Base-by-base conservation (phyloP, 352 stramenopile genomes). In the Plasmopara viticola region DNA sequence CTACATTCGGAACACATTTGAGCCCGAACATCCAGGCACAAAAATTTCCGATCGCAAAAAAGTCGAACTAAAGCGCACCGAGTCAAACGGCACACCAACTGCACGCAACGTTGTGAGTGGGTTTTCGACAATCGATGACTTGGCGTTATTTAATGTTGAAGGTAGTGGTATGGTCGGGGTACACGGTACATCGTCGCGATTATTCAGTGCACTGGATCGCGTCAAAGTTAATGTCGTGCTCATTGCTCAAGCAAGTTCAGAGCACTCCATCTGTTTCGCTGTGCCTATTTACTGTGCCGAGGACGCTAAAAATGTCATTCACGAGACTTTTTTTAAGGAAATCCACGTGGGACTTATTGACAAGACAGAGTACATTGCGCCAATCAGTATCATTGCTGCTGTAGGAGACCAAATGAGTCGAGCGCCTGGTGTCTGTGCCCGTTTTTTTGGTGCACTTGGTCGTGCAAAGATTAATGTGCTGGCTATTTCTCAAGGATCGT, bases 1-100 rank as follows among this genome's bases (percentile, higher is more conserved):
- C 54, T 98, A 87, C 64, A 98, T 99, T 62, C 84, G 88, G 9
- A 99, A 99, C 62, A 98, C 94, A 10, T 98, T 98, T 64, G 95
- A 98, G 51, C 75, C 88, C 2, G 49, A 60, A 18, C 80, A 91
- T 42, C 75, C 78, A 5, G 83, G 83, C 53, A 94, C 83, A 12
- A 89, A 89, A 57, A 94, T 94, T 47, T 73, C 67, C 15, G 65
- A 84, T 55, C 70, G 70, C 44, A 76, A 75, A 33, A 73, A 72
- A 14, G 74, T 87, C 25, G 70, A 73, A 55, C 64, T 86, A 33
- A 71, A 74, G 54, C 75, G 78, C 33, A 69, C 73, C 40, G 57
- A 75, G 39, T 91, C 81, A 38, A 86, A 86, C 38, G 72, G 74
- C 1, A 59, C 60, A 12, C 73, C 63, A 25, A 85, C 69, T 0